A percentile compares a stretch with the other conserved stretches of the same genome.
Conservation (phyloP, 2,329 filamentous ascomycete species). For the Amauroascus verrucosus region DNA sequence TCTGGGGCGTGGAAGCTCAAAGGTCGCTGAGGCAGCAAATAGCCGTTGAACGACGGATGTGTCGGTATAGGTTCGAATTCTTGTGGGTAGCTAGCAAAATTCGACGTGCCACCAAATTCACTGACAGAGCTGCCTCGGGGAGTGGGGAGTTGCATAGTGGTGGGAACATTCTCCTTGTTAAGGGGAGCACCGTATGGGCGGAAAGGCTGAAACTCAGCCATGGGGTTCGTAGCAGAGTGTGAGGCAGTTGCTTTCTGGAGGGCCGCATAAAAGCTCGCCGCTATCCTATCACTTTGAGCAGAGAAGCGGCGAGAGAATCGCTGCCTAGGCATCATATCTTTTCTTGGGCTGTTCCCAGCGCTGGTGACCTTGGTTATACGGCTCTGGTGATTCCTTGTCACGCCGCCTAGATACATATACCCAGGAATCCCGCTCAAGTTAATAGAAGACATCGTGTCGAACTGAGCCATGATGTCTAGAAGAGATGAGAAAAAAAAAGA, state of each 20-base stretch:
- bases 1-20: not conserved
- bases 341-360: slow-evolving; percentile 57
- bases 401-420: not conserved
- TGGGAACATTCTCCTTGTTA: not conserved
- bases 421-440: not conserved
- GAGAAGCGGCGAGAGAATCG: not conserved
- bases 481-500: not conserved
- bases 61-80: not conserved
- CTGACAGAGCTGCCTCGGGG: not conserved
- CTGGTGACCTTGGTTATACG: slow-evolving; percentile 56
- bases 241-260: slow-evolving; percentile 7
- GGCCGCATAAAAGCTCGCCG: slow-evolving; percentile 8
- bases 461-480: slow-evolving; percentile 5
- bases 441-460: not conserved
- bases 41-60: not conserved
- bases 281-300: slow-evolving; percentile 2
- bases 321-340: slow-evolving; percentile 24
- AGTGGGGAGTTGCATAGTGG: not conserved
- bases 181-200: not conserved
- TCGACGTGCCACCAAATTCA: not conserved
- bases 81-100: not conserved
- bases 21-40: not conserved
- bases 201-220: not conserved
- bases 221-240: not conserved
- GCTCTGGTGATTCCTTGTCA: slow-evolving; percentile 35